Evolutionary conservation across 805 yeast genomes (phyloP).

Genomic region (Citeromyces matritensis): DNA sequence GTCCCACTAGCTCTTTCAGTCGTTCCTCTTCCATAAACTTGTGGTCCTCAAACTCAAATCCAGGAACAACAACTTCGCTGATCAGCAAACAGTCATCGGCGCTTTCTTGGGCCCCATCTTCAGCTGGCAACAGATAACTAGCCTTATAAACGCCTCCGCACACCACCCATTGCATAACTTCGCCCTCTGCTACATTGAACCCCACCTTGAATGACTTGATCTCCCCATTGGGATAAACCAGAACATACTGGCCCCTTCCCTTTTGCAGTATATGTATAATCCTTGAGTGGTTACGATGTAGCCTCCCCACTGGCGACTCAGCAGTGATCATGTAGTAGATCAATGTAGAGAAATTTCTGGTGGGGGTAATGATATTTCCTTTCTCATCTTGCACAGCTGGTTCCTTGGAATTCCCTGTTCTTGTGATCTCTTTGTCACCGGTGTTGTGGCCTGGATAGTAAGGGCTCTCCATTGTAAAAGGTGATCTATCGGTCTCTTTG

Average conservation of each 20-base stretch:
- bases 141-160: slow-evolving; percentile 47
- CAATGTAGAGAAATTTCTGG: slow-evolving; percentile 30
- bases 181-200: slow-evolving; percentile 27
- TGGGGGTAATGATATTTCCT: slow-evolving; percentile 1
- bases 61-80: slow-evolving; percentile 48
- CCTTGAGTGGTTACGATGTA: slow-evolving; percentile 35
- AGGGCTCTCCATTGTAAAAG: slow-evolving; percentile 23
- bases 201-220: slow-evolving; percentile 38
- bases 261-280: slow-evolving; percentile 39
- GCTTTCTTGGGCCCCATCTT: slow-evolving; percentile 8
- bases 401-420: slow-evolving; percentile 4
- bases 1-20: slow-evolving; percentile 20
- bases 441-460: slow-evolving; percentile 15
- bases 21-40: slow-evolving; percentile 21
- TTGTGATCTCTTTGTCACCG: slow-evolving; percentile 5
- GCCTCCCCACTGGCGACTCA: slow-evolving; percentile 31
- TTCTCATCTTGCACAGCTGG: not conserved
- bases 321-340: slow-evolving; percentile 39
- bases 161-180: slow-evolving; percentile 47
- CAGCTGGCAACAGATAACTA: slow-evolving; percentile 27
- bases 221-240: slow-evolving; percentile 32
- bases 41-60: slow-evolving; percentile 42
- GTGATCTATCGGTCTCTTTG: slow-evolving; percentile 40
- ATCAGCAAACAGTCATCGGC: slow-evolving; percentile 26
- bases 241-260: slow-evolving; percentile 41